These are phyloP conservation scores for Logfia minima DNA, from an alignment of 129 eudicot species.

Conservation along the genomic window DNA sequence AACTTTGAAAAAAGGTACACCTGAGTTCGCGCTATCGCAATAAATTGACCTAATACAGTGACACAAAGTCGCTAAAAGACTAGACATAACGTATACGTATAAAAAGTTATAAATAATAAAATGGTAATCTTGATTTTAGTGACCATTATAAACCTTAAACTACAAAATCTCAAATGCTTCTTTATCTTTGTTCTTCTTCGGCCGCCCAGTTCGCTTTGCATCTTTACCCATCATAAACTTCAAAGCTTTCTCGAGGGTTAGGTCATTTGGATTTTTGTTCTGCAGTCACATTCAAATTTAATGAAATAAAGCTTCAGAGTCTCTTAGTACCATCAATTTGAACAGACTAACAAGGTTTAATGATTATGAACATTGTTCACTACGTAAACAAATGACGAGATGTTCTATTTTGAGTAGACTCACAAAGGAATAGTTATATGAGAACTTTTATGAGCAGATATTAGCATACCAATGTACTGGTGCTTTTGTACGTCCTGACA, in stretches of 20 bases:
- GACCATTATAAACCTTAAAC: slow-evolving; percentile 1
- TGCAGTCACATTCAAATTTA: slow-evolving; percentile 29
- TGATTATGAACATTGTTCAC: too few species aligned
- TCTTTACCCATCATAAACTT: slow-evolving; percentile 61
- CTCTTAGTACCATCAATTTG: too few species aligned
- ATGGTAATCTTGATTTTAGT: neutral
- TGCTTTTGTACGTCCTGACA: too few species aligned
- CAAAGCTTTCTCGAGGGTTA: slow-evolving; percentile 73
- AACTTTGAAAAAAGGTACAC: neutral
- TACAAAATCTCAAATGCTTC: slow-evolving; percentile 39
- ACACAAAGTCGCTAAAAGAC: neutral
- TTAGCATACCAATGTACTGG: too few species aligned
- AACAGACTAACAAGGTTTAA: too few species aligned
- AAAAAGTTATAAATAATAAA: slow-evolving; percentile 9
- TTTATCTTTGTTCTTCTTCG: slow-evolving; percentile 50
- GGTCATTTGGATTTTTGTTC: slow-evolving; percentile 57
- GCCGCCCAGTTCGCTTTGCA: slow-evolving; percentile 71
- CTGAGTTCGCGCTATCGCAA: neutral
- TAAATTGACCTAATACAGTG: neutral
- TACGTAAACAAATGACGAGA: too few species aligned
- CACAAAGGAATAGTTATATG: too few species aligned
- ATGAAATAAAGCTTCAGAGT: neutral
- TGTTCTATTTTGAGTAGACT: too few species aligned
- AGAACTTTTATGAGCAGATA: too few species aligned
- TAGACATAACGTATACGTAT: neutral